Percentiles rank a stretch among this genome's conserved stretches.
These are phyloP conservation scores for Apiospora sp. DNA, from an alignment of 2,329 filamentous ascomycete species.

Conservation along the genomic window DNA sequence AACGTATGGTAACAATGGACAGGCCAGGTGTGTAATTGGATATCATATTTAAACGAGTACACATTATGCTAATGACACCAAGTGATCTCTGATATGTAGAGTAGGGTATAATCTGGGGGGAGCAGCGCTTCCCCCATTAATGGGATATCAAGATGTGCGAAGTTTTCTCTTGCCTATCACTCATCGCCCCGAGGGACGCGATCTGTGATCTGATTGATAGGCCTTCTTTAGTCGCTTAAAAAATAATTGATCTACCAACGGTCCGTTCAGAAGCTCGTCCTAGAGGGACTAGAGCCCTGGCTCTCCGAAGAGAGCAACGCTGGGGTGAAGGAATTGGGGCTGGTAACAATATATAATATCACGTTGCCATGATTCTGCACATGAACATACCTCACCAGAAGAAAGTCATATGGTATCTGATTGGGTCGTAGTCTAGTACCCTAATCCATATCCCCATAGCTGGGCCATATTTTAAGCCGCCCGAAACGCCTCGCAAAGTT, in stretches of 20 bases:
- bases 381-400: conserved; percentile 16
- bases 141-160: conserved; percentile 40
- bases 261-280: conserved; percentile 81
- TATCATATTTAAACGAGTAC: too few species aligned
- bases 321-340: conserved; percentile 53
- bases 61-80: too few species aligned
- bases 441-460: conserved; percentile 15
- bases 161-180: conserved; percentile 49
- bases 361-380: conserved; percentile 10
- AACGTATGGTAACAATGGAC: too few species aligned
- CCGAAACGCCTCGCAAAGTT: conserved; percentile 28
- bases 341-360: conserved; percentile 19
- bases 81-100: background rate
- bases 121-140: too few species aligned
- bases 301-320: conserved; percentile 78
- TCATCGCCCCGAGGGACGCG: conserved; percentile 39
- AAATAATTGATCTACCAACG: conserved; percentile 71
- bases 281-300: conserved; percentile 74
- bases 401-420: conserved; percentile 27
- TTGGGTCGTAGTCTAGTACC: conserved; percentile 28
- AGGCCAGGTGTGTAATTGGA: too few species aligned
- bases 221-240: conserved; percentile 46
- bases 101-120: too few species aligned
- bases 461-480: conserved; percentile 5
- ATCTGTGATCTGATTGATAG: conserved; percentile 39